A percentile compares a stretch with the other conserved stretches of the same genome.
These are phyloP conservation scores for Withania somnifera DNA, from an alignment of 305 asterid species.

Conservation along the genomic window DNA sequence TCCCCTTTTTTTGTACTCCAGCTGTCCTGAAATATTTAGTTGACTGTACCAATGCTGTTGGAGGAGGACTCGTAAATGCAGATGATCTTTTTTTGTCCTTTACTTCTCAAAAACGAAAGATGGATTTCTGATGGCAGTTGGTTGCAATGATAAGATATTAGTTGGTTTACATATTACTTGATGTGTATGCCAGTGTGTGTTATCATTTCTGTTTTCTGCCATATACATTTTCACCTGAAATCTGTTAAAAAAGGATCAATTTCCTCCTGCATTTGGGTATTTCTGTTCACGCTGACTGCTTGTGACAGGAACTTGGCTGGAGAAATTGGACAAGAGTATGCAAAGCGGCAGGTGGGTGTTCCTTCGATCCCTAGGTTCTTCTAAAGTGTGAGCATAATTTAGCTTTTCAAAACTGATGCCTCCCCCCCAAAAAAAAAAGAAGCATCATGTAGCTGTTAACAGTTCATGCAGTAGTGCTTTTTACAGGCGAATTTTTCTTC, in stretches of 20 bases:
- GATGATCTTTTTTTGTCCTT: not conserved
- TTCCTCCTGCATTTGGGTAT: not conserved
- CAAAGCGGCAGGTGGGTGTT: constrained; percentile 68
- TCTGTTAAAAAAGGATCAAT: not conserved
- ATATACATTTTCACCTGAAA: not conserved
- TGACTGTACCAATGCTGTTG: too few species aligned
- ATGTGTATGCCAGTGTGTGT: not conserved
- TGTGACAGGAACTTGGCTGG: constrained; percentile 87
- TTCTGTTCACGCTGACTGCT: not conserved
- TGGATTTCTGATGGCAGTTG: not conserved
- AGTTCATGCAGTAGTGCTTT: not conserved
- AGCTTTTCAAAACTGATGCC: too few species aligned
- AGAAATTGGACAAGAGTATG: constrained; percentile 85
- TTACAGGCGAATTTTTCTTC: not conserved
- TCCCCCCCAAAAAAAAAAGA: too few species aligned
- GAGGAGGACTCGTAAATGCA: not conserved
- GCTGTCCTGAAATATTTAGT: not conserved
- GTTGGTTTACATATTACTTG: not conserved
- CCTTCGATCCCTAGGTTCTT: not conserved
- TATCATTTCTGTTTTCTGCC: not conserved
- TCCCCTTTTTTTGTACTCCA: not conserved
- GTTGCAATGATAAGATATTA: not conserved
- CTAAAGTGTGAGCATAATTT: not conserved
- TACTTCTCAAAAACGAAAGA: not conserved
- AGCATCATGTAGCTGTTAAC: not conserved